These are phyloP conservation scores for Thraustochytrium aureum DNA, from an alignment of 352 stramenopile species.

Conservation along the genomic window DNA sequence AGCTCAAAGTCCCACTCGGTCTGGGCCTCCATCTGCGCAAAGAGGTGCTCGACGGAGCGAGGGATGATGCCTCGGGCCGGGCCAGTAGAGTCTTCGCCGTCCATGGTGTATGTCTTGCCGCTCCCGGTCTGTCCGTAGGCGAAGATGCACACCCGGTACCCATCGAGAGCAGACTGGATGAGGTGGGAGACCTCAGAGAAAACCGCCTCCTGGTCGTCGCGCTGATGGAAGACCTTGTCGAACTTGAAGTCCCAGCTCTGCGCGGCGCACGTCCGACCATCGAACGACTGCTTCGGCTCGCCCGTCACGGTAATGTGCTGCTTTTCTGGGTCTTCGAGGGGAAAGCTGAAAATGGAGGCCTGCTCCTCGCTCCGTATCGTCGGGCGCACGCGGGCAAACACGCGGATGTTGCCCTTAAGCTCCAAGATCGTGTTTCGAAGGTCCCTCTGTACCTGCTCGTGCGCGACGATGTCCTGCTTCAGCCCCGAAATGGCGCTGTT, in stretches of 20 bases:
- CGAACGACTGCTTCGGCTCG: constrained; percentile 24
- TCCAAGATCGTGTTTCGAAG: constrained; percentile 70
- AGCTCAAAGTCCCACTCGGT: constrained; percentile 81
- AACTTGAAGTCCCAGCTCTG: constrained; percentile 55
- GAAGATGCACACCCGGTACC: constrained; percentile 98
- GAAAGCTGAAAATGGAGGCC: constrained; percentile 21
- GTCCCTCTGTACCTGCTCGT: constrained; percentile 5
- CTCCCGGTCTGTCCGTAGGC: constrained; percentile 96
- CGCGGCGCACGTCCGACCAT: constrained; percentile 8
- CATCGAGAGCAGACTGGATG: constrained; percentile 81
- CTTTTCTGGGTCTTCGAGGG: constrained; percentile 33
- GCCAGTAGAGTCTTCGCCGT: constrained; percentile 61
- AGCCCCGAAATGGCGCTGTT: not conserved
- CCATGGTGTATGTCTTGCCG: constrained; percentile 96
- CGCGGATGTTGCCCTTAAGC: constrained; percentile 84
- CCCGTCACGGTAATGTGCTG: constrained; percentile 21
- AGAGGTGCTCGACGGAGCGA: constrained; percentile 62
- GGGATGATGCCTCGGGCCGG: constrained; percentile 57
- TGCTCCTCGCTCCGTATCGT: constrained; percentile 65
- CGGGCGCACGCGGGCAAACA: constrained; percentile 80
- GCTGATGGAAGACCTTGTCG: constrained; percentile 56
- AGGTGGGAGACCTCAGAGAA: constrained; percentile 63
- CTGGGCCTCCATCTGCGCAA: constrained; percentile 64
- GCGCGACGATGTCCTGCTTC: constrained; percentile 8
- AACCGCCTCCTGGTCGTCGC: constrained; percentile 58